phyloP scores from a whole-genome alignment of 306 rosid genomes.

The Medicago arabica region DNA sequence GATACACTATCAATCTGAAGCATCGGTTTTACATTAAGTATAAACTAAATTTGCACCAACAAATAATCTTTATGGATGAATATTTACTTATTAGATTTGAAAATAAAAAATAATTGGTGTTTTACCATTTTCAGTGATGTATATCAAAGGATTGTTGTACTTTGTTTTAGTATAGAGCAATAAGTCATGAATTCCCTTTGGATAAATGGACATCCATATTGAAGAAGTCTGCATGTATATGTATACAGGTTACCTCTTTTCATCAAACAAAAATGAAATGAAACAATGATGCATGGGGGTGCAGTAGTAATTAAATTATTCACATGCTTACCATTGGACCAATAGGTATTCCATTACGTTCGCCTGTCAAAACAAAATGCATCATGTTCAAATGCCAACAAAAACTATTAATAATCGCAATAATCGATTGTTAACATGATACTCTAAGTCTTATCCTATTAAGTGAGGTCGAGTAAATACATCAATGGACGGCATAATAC shows the following conservation, averaged over 20 bases:
- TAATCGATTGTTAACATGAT: neutral
- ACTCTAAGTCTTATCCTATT: too few species aligned
- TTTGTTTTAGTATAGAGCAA: slow-evolving; percentile 43
- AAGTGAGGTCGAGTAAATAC: neutral
- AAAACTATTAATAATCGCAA: neutral
- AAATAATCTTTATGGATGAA: too few species aligned
- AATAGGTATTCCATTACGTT: slow-evolving; percentile 43
- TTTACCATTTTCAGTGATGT: slow-evolving; percentile 41
- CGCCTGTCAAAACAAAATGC: slow-evolving; percentile 33
- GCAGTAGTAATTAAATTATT: neutral
- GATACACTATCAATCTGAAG: neutral
- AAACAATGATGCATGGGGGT: neutral
- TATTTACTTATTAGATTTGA: too few species aligned
- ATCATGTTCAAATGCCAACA: neutral
- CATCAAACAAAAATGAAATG: slow-evolving; percentile 1
- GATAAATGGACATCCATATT: slow-evolving; percentile 51
- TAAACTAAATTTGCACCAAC: neutral
- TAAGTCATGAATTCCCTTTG: slow-evolving; percentile 49
- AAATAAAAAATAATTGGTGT: neutral
- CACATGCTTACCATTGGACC: slow-evolving; percentile 38
- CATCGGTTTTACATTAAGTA: neutral
- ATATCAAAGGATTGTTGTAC: slow-evolving; percentile 41
- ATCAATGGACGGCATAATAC: neutral
- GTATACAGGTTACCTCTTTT: neutral
- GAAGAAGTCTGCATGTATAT: slow-evolving; percentile 52